Conservation (phyloP, 768 basidiomycete species). For the Tulasnella sp. region DNA sequence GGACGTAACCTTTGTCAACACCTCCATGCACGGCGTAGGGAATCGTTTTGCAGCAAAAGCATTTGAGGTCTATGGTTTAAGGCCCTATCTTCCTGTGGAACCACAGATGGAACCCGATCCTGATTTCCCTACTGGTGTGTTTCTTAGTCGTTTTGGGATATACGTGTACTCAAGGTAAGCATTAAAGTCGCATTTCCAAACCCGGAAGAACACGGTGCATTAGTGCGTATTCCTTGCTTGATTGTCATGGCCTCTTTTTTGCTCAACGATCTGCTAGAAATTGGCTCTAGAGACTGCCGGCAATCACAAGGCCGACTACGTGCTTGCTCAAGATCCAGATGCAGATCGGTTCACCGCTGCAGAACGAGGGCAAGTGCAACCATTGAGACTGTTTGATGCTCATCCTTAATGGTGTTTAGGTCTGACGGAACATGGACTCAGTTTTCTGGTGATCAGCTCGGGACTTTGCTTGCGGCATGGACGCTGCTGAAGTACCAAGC, state of each 20-base stretch:
- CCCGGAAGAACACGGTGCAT: constrained; percentile 73
- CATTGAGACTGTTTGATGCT: background rate
- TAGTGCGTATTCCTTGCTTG: constrained; percentile 5
- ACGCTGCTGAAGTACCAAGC: constrained; percentile 33
- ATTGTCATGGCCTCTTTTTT: background rate
- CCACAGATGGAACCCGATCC: constrained; percentile 67
- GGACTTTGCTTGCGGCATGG: constrained; percentile 37
- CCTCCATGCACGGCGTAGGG: constrained; percentile 84
- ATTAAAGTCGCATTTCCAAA: constrained; percentile 78
- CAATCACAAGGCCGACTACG: constrained; percentile 39
- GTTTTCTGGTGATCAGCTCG: constrained; percentile 81
- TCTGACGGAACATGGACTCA: constrained; percentile 45
- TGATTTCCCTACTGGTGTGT: constrained; percentile 75
- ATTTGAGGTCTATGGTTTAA: constrained; percentile 47
- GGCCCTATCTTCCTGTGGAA: constrained; percentile 44
- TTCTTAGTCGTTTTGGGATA: too few species aligned
- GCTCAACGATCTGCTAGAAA: constrained; percentile 34
- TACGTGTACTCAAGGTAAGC: too few species aligned
- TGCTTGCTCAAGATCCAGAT: constrained; percentile 84
- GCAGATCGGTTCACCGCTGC: constrained; percentile 72
- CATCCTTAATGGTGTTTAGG: constrained; percentile 21
- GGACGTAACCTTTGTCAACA: constrained; percentile 58
- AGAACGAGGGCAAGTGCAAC: constrained; percentile 40
- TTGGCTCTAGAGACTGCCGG: constrained; percentile 55
- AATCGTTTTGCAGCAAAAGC: constrained; percentile 46